phyloP scores from a whole-genome alignment of 805 yeast genomes.

The Zygoascus biomembranicola region DNA sequence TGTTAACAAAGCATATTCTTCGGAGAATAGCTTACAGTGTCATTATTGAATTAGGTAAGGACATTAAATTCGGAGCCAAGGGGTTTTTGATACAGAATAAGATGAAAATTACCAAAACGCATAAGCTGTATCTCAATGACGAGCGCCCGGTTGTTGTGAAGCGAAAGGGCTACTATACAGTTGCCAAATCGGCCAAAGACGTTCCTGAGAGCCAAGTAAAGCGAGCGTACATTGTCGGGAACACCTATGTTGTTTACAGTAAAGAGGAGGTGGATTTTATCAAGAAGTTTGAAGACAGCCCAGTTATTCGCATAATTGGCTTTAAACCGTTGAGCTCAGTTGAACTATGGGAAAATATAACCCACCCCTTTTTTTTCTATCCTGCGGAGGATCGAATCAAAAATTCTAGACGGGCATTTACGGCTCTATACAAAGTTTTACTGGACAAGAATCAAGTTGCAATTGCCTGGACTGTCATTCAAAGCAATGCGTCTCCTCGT shows the following conservation, averaged over 20 bases:
- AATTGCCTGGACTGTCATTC: conserved; percentile 62
- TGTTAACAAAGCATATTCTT: conserved; percentile 52
- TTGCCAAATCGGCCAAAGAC: conserved; percentile 38
- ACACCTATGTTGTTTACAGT: conserved; percentile 26
- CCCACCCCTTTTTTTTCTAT: conserved; percentile 53
- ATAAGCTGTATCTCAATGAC: conserved; percentile 45
- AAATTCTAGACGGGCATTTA: conserved; percentile 60
- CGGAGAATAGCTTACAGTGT: conserved; percentile 56
- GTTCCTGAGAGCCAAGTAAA: conserved; percentile 28
- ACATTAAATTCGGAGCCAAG: conserved; percentile 53
- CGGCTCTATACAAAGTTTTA: conserved; percentile 59
- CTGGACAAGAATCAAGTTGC: conserved; percentile 46
- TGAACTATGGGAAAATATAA: conserved; percentile 43
- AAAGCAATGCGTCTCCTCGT: conserved; percentile 45
- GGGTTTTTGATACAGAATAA: conserved; percentile 61
- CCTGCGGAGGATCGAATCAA: conserved; percentile 53
- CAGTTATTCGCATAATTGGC: conserved; percentile 59
- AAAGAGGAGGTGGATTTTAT: conserved; percentile 32
- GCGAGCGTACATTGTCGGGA: conserved; percentile 39
- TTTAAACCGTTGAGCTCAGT: conserved; percentile 42
- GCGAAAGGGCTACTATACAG: conserved; percentile 34
- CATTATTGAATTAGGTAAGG: conserved; percentile 48
- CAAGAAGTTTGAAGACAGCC: conserved; percentile 29
- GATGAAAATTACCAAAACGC: conserved; percentile 43
- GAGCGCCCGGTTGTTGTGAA: conserved; percentile 47